Percentiles rank a stretch among this genome's conserved stretches.
Conservation (phyloP, 306 rosid species). For the Cyamopsis tetragonoloba region DNA sequence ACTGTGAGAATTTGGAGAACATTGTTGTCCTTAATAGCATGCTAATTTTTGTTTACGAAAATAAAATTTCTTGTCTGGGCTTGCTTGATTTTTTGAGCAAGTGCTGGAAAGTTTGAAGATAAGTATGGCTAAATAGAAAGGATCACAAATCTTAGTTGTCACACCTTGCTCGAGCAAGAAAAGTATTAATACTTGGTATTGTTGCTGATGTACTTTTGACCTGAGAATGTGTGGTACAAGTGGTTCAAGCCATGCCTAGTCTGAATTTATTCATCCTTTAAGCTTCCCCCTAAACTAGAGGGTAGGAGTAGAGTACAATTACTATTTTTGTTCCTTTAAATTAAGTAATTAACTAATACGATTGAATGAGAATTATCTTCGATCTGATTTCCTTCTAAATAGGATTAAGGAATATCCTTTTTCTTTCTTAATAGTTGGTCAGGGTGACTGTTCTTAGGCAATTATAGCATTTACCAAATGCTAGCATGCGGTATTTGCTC, state of each 20-base stretch:
- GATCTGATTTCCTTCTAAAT: background rate
- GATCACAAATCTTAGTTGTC: background rate
- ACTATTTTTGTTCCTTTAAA: background rate
- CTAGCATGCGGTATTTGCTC: background rate
- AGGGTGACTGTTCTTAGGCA: background rate
- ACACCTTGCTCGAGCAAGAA: constrained; percentile 6
- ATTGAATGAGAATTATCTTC: background rate
- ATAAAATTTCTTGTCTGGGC: background rate
- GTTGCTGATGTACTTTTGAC: background rate
- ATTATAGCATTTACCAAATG: constrained; percentile 1
- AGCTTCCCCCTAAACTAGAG: background rate
- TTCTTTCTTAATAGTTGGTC: background rate
- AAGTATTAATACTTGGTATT: background rate
- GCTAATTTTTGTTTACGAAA: background rate
- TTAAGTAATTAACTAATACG: background rate
- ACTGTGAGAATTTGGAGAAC: background rate
- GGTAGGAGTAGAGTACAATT: background rate
- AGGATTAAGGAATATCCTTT: constrained; percentile 1
- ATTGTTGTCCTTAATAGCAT: background rate
- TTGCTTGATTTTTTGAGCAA: background rate
- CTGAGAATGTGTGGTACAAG: constrained; percentile 9
- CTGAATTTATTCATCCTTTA: background rate
- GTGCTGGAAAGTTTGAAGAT: constrained; percentile 14
- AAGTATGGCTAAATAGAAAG: background rate
- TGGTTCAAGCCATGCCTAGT: background rate